Percentiles rank a stretch among this genome's conserved stretches.
Evolutionary conservation across 257 asterid species (phyloP).

Genomic region (Solanum bukasovii): DNA sequence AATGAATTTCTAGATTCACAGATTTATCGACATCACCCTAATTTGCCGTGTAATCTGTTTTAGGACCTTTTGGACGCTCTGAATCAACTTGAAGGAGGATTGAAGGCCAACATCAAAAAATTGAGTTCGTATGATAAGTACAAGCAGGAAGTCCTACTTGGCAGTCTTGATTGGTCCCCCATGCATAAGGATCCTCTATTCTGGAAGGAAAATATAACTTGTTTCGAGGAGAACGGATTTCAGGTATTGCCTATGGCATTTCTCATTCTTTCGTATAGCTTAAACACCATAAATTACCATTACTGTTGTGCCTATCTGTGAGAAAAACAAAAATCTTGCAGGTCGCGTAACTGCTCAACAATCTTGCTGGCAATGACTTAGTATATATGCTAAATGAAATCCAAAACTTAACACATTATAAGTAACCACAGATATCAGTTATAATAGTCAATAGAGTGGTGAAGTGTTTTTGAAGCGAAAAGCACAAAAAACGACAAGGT

Average conservation of each 20-base stretch:
- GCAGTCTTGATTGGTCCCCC: conserved; percentile 90
- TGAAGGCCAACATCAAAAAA: conserved; percentile 59
- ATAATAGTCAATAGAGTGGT: background rate
- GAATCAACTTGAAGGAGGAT: conserved; percentile 67
- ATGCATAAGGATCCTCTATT: conserved; percentile 83
- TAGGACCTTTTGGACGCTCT: conserved; percentile 81
- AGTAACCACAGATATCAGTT: background rate
- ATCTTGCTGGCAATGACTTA: background rate
- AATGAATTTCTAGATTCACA: too few species aligned
- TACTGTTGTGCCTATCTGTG: background rate
- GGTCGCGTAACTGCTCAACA: background rate
- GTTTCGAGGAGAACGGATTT: conserved; percentile 76
- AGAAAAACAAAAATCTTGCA: background rate
- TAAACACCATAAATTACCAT: background rate
- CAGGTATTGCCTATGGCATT: conserved; percentile 35
- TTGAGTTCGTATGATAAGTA: conserved; percentile 77
- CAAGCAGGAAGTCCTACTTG: conserved; percentile 87
- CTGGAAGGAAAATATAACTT: conserved; percentile 67
- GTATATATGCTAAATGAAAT: background rate
- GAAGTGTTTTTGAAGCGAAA: background rate
- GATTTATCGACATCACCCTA: background rate
- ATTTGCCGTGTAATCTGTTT: background rate
- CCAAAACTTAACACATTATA: background rate
- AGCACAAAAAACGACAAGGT: background rate
- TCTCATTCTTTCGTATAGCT: background rate